Evolutionary conservation across 148 eudicot genomes (phyloP).

Genomic region (Silene conica): DNA sequence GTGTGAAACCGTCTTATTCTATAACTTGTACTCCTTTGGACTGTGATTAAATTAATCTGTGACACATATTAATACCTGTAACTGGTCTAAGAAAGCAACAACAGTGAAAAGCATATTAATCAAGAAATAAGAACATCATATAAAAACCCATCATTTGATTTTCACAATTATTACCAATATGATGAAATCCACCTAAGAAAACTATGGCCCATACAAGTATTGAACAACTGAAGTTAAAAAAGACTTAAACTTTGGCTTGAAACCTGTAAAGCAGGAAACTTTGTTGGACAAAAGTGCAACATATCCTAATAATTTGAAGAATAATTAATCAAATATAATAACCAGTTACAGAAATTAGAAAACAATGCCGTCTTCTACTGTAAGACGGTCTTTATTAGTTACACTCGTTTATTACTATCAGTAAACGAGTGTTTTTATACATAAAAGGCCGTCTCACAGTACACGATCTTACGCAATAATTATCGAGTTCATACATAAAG

Average conservation of each 20-base stretch:
- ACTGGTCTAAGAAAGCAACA: constrained; percentile 20
- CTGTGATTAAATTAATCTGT: constrained; percentile 1
- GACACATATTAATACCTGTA: constrained; percentile 15
- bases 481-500: constrained; percentile 20
- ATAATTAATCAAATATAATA: constrained; percentile 13
- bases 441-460: no score
- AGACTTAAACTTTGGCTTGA: constrained; percentile 26
- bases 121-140: constrained; percentile 22
- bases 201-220: constrained; percentile 22
- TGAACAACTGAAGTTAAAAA: background rate
- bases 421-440: no score
- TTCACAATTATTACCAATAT: constrained; percentile 30
- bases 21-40: background rate
- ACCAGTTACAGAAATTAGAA: background rate
- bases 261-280: constrained; percentile 58
- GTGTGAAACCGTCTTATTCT: no score
- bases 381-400: no score
- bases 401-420: no score
- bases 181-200: constrained; percentile 42
- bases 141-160: constrained; percentile 25
- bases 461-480: no score
- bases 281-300: constrained; percentile 40
- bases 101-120: constrained; percentile 22
- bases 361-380: no score
- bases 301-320: constrained; percentile 26